Base-by-base conservation (phyloP, 2,329 filamentous ascomycete species). In the Alternaria triticimaculans region DNA sequence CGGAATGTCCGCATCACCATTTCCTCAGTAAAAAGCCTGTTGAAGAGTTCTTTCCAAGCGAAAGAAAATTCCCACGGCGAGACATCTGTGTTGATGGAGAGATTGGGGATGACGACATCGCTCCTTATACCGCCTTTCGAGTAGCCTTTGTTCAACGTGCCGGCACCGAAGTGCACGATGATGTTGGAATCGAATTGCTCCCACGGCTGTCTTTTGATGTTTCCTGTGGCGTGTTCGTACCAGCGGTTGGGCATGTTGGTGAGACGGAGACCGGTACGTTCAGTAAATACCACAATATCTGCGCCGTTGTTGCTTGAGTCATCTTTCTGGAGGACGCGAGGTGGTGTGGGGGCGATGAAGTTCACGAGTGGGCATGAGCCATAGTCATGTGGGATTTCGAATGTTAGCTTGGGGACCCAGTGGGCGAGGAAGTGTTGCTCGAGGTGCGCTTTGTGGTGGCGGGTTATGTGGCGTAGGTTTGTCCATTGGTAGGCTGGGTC, bases 401-500 rank as follows among this genome's bases (percentile, higher is more conserved):
- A 20, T 3, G 6, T 44, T 5, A 66, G 56, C 14, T 37, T 55
- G 7, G 65, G 62, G 5, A 60, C 15, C 59, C 58, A 65, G 53
- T 50, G 60, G 20, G 18, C 11, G 15, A 37, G 53, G 30, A 60
- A 65, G 6, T 60, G 25, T 14, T 44, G n/a, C 23, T 67, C 65
- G 20, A 65, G 53, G 7, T 51, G 12, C 3, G 14, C 15, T 41
- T 46, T 33, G 48, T 55, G 58, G 43, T 44, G 53, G 2, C 51
- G 51, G 14, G 64, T 60, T 15, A 65, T 51, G 8, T 60, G 37
- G 14, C 59, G 62, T 4, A 67, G 53, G 18, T 28, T 10, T 5
- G 53, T 63, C 62, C 56, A 63, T 60, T 65, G 63, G 54, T 63
- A 46, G 5, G 57, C 54, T 14, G 57, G 65, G 21, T 63, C 54